These are phyloP conservation scores for Uronychia setigera DNA, from an alignment of 73 alveolate species.

Conservation along the genomic window DNA sequence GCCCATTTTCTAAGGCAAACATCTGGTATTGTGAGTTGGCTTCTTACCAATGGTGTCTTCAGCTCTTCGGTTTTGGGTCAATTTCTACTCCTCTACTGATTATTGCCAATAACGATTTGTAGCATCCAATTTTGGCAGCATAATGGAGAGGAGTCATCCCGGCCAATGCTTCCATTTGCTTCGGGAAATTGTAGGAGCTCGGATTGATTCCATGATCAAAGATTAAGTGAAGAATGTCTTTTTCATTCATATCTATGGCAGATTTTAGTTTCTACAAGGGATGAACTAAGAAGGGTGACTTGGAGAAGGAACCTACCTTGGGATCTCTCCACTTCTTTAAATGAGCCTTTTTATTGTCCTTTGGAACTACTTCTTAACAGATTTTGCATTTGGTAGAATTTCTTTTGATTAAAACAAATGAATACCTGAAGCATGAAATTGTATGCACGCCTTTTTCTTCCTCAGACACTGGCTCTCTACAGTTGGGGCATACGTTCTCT, in stretches of 20 bases:
- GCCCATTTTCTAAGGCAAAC: conserved; percentile 35
- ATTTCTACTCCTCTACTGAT: conserved; percentile 57
- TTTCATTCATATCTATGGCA: background rate
- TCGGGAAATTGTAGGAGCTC: conserved; percentile 11
- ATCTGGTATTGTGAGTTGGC: conserved; percentile 9
- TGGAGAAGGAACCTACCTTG: conserved; percentile 2
- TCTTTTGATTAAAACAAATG: conserved; percentile 7
- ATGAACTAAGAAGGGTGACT: background rate
- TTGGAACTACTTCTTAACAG: conserved; percentile 58
- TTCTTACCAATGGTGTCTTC: conserved; percentile 45
- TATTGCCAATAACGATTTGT: conserved; percentile 21
- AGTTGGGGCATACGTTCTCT: conserved; percentile 47
- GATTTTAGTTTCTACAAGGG: background rate
- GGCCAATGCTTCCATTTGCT: conserved; percentile 13
- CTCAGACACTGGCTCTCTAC: conserved; percentile 28
- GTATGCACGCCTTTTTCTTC: conserved; percentile 45
- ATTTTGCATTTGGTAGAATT: conserved; percentile 59
- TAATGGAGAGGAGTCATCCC: conserved; percentile 43
- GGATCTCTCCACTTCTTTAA: conserved; percentile 42
- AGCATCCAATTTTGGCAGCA: conserved; percentile 42
- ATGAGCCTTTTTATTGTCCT: conserved; percentile 60
- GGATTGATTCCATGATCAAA: conserved; percentile 59
- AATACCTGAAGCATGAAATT: conserved; percentile 33
- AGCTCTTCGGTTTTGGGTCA: conserved; percentile 36
- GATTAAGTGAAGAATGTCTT: conserved; percentile 1